A percentile compares a stretch with the other conserved stretches of the same genome.
phyloP scores from a whole-genome alignment of 2,329 filamentous ascomycete species.

The Ophiostoma australiae region DNA sequence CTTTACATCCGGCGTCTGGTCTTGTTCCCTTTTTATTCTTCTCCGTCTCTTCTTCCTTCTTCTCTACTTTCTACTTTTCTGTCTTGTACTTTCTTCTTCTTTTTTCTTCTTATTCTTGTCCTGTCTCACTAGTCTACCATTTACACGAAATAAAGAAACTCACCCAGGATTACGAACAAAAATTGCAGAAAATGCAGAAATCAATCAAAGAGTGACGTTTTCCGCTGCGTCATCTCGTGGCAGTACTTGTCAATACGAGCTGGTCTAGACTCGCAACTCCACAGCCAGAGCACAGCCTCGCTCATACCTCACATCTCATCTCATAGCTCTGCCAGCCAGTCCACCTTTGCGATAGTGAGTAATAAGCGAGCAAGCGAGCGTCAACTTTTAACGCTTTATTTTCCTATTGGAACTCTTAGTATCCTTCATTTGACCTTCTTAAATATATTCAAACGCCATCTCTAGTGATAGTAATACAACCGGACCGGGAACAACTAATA shows the following conservation, averaged over 20 bases:
- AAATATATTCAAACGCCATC: neutral
- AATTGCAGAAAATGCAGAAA: too few relatives aligned
- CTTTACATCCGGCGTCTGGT: conserved; percentile 3
- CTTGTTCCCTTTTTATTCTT: neutral
- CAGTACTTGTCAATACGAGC: neutral
- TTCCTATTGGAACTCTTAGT: too few relatives aligned
- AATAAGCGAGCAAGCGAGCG: too few relatives aligned
- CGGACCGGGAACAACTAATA: neutral
- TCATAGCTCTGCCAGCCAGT: neutral
- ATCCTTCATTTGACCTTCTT: too few relatives aligned
- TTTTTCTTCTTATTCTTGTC: neutral
- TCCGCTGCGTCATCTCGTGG: neutral
- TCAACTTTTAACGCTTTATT: neutral
- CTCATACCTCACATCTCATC: neutral
- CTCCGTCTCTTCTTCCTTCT: neutral
- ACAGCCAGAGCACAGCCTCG: neutral
- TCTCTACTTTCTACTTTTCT: neutral
- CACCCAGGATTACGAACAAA: neutral
- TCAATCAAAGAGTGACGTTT: neutral
- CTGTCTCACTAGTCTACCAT: conserved; percentile 11
- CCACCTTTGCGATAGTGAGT: neutral
- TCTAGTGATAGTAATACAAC: neutral
- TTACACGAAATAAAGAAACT: conserved; percentile 16
- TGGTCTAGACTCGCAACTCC: neutral
- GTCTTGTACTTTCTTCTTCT: neutral